Evolutionary conservation across 768 basidiomycete species (phyloP).

Genomic region (Suillus luteus): DNA sequence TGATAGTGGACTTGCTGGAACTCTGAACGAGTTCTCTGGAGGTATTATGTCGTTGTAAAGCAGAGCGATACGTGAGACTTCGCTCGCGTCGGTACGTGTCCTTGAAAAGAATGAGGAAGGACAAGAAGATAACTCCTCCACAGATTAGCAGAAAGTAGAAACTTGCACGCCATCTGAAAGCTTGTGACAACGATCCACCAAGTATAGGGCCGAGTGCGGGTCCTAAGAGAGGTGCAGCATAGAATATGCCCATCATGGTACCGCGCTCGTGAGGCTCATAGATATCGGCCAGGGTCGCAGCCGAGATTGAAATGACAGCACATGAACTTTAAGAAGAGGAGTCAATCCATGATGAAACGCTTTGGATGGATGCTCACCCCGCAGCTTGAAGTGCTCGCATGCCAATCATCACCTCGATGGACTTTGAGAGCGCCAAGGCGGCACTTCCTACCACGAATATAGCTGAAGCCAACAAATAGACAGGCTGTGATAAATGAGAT

Average conservation of each 20-base stretch:
- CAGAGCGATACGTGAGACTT: constrained; percentile 75
- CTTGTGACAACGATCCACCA: constrained; percentile 67
- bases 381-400: constrained; percentile 69
- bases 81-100: constrained; percentile 86
- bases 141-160: constrained; percentile 83
- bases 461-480: constrained; percentile 54
- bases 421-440: constrained; percentile 56
- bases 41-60: constrained; percentile 48
- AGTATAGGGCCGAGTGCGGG: constrained; percentile 69
- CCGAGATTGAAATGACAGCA: constrained; percentile 71
- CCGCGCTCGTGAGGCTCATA: constrained; percentile 76
- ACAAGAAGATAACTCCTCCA: constrained; percentile 51
- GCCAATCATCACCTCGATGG: constrained; percentile 58
- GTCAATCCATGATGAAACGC: constrained; percentile 10
- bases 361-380: constrained; percentile 44
- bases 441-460: constrained; percentile 58
- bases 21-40: constrained; percentile 24
- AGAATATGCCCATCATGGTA: constrained; percentile 79
- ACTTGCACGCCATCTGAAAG: constrained; percentile 74
- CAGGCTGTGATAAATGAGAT: constrained; percentile 38
- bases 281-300: constrained; percentile 77
- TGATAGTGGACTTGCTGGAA: constrained; percentile 23
- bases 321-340: constrained; percentile 46
- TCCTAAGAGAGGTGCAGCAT: constrained; percentile 79
- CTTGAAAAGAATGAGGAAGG: constrained; percentile 69